Evolutionary conservation across 352 stramenopile species (phyloP).

Genomic region (Nothophytophthora sp.): DNA sequence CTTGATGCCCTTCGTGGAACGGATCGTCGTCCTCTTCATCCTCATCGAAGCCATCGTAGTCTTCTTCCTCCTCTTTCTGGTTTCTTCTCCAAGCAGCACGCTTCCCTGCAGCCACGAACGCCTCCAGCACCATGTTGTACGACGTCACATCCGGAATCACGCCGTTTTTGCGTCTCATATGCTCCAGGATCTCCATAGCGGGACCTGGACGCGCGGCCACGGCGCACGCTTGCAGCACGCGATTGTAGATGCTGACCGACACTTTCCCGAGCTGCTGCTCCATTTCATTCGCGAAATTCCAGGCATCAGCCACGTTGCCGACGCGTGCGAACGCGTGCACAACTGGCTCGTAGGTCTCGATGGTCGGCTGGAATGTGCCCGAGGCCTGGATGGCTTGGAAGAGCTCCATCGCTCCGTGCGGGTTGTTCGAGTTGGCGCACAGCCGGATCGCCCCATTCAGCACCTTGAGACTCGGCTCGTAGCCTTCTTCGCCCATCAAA

Average conservation of each 20-base stretch:
- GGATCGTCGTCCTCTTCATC: conserved; percentile 9
- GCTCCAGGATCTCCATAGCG: conserved; percentile 42
- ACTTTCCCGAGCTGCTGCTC: conserved; percentile 40
- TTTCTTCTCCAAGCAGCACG: conserved; percentile 23
- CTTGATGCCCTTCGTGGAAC: conserved; percentile 1
- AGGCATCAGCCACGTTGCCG: conserved; percentile 47
- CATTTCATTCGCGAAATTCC: conserved; percentile 42
- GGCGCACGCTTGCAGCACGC: conserved; percentile 57
- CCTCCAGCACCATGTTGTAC: conserved; percentile 61
- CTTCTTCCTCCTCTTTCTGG: conserved; percentile 17
- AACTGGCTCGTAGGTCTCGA: conserved; percentile 46
- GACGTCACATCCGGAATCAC: conserved; percentile 40
- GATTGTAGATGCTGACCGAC: conserved; percentile 51
- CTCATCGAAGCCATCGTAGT: conserved; percentile 15
- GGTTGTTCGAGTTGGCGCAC: conserved; percentile 45
- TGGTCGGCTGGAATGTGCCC: conserved; percentile 26
- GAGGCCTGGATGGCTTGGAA: conserved; percentile 54
- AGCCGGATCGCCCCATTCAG: conserved; percentile 56
- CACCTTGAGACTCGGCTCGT: conserved; percentile 43
- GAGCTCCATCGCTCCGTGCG: conserved; percentile 46
- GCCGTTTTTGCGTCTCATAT: conserved; percentile 32
- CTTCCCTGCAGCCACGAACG: conserved; percentile 35
- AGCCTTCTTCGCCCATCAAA: conserved; percentile 42
- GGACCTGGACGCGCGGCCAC: conserved; percentile 32
- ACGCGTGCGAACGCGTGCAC: conserved; percentile 54